Conservation (phyloP, 768 basidiomycete genomes). For the Boletus coccyginus region DNA sequence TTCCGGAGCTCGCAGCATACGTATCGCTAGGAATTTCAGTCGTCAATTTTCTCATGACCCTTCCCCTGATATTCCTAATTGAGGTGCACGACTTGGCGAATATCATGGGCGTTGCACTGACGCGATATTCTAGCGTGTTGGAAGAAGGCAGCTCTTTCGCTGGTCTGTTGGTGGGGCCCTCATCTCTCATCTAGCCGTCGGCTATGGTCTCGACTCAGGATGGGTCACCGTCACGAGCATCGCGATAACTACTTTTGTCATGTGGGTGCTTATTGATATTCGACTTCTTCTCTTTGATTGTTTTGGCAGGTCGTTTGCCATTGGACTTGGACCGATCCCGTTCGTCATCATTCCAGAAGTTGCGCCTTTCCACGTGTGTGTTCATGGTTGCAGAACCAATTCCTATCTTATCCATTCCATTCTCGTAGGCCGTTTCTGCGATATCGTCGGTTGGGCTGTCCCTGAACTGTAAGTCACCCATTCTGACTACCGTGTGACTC, state of each 20-base stretch:
- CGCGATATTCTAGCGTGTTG: conserved; percentile 52
- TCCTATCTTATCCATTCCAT: neutral
- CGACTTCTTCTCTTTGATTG: neutral
- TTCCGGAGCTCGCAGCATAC: conserved; percentile 78
- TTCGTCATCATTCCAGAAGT: conserved; percentile 93
- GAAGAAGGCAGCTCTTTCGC: conserved; percentile 66
- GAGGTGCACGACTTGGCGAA: conserved; percentile 47
- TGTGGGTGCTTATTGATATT: conserved; percentile 43
- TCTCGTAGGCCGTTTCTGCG: conserved; percentile 67
- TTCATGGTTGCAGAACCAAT: neutral
- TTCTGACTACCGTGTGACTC: neutral
- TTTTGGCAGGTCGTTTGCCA: conserved; percentile 69
- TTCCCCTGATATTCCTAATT: conserved; percentile 84
- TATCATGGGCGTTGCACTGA: conserved; percentile 2
- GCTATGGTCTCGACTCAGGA: conserved; percentile 60
- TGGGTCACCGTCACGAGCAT: conserved; percentile 62
- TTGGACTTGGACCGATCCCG: conserved; percentile 89
- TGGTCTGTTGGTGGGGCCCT: conserved; percentile 67
- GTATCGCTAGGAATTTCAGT: conserved; percentile 82
- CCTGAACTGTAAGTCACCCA: conserved; percentile 54
- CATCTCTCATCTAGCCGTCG: conserved; percentile 62
- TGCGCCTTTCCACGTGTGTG: conserved; percentile 70
- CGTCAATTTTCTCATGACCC: conserved; percentile 72
- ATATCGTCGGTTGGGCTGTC: conserved; percentile 75
- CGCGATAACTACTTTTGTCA: conserved; percentile 77